A percentile compares a stretch with the other conserved stretches of the same genome.
Evolutionary conservation across 1,284 basidiomycete species (phyloP).

Genomic region (Crucibulum parvulum): DNA sequence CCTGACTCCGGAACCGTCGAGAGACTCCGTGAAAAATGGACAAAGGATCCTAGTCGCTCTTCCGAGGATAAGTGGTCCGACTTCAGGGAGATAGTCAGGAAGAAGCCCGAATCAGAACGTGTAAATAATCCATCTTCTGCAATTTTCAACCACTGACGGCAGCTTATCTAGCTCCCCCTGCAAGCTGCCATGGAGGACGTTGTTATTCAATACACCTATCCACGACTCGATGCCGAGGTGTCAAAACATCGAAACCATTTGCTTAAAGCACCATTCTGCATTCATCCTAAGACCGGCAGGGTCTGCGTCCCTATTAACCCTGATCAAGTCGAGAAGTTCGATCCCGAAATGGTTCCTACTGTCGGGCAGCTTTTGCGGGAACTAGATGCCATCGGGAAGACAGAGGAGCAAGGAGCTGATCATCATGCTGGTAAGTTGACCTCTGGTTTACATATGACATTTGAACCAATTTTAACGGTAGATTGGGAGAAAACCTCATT

Average conservation of each 20-base stretch:
- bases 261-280: conserved; percentile 96
- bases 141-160: not conserved
- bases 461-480: conserved; percentile 18
- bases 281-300: conserved; percentile 96
- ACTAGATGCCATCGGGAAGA: conserved; percentile 60
- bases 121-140: conserved; percentile 28
- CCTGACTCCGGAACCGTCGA: conserved; percentile 64
- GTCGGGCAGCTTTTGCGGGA: conserved; percentile 85
- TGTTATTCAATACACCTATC: conserved; percentile 95
- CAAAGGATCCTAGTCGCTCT: conserved; percentile 53
- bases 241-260: conserved; percentile 98
- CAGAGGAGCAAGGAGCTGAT: conserved; percentile 40
- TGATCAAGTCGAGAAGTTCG: conserved; percentile 79
- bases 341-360: conserved; percentile 88
- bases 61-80: conserved; percentile 82
- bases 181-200: conserved; percentile 80
- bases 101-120: conserved; percentile 28
- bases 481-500: conserved; percentile 82
- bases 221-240: conserved; percentile 95
- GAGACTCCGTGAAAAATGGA: conserved; percentile 69
- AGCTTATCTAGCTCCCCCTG: conserved; percentile 37
- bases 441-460: conserved; percentile 1
- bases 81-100: conserved; percentile 50
- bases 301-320: conserved; percentile 96
- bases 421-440: conserved; percentile 56